Percentiles rank a stretch among this genome's conserved stretches.
These are phyloP conservation scores for Sclerotinia nivalis DNA, from an alignment of 2,329 filamentous ascomycete species.

Conservation along the genomic window DNA sequence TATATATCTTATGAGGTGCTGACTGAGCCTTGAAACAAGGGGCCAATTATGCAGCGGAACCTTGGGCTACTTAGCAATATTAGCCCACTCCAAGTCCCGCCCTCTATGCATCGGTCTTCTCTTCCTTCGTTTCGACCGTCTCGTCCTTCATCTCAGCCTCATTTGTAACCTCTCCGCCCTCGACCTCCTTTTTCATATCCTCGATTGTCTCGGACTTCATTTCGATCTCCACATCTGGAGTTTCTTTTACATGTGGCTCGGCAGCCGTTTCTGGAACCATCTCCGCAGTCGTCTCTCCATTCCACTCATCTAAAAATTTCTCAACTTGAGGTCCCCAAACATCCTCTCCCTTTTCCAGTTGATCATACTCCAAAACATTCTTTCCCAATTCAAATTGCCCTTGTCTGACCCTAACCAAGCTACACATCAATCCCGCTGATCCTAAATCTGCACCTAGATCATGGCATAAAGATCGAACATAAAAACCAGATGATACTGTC, in stretches of 20 bases:
- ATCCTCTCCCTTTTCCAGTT: conserved; percentile 73
- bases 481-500: conserved; percentile 94
- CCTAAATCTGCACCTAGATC: conserved; percentile 82
- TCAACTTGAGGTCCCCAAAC: conserved; percentile 79
- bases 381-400: conserved; percentile 73
- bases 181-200: too few relatives aligned
- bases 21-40: background rate
- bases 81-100: background rate
- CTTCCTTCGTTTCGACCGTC: background rate
- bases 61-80: background rate
- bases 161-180: background rate
- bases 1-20: background rate
- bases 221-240: background rate
- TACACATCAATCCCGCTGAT: conserved; percentile 83
- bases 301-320: conserved; percentile 50
- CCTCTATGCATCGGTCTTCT: background rate
- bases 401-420: conserved; percentile 78
- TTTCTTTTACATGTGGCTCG: background rate
- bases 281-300: background rate
- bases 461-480: conserved; percentile 90
- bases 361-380: conserved; percentile 77
- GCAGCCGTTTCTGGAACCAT: background rate
- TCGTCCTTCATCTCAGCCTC: background rate
- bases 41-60: background rate
- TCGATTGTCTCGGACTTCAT: background rate